phyloP scores from a whole-genome alignment of 2,329 filamentous ascomycete species.

The Exophiala viscosa region DNA sequence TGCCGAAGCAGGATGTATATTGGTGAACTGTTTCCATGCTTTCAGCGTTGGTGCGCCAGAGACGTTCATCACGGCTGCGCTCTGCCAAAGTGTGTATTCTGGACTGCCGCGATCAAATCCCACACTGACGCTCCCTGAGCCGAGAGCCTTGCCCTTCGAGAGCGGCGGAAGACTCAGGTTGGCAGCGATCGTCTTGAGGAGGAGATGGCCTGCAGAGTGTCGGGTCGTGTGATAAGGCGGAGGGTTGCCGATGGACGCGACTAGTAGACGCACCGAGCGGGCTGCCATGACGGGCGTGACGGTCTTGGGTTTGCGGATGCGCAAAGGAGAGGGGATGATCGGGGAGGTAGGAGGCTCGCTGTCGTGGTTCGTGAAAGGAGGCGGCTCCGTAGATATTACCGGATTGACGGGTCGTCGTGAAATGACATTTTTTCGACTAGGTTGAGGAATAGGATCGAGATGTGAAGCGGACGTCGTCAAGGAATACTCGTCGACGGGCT shows the following conservation, averaged over 20 bases:
- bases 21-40: conserved; percentile 57
- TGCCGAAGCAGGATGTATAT: conserved; percentile 28
- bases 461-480: neutral
- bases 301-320: conserved; percentile 14
- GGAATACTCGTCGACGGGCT: conserved; percentile 9
- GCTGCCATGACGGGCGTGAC: neutral
- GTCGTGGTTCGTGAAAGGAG: neutral
- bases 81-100: conserved; percentile 69
- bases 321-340: conserved; percentile 15
- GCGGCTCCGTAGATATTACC: conserved; percentile 1
- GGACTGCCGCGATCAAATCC: conserved; percentile 42
- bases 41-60: conserved; percentile 67
- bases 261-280: conserved; percentile 57
- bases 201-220: conserved; percentile 81
- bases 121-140: conserved; percentile 50
- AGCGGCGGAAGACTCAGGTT: conserved; percentile 53
- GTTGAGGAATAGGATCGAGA: neutral
- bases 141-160: conserved; percentile 42
- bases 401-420: conserved; percentile 14
- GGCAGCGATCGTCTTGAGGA: conserved; percentile 60
- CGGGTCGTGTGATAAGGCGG: conserved; percentile 70
- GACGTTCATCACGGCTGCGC: conserved; percentile 76
- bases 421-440: conserved; percentile 12
- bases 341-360: conserved; percentile 6
- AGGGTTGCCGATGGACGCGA: conserved; percentile 87